phyloP scores from a whole-genome alignment of 2,329 filamentous ascomycete species.

The Alternaria sp. region DNA sequence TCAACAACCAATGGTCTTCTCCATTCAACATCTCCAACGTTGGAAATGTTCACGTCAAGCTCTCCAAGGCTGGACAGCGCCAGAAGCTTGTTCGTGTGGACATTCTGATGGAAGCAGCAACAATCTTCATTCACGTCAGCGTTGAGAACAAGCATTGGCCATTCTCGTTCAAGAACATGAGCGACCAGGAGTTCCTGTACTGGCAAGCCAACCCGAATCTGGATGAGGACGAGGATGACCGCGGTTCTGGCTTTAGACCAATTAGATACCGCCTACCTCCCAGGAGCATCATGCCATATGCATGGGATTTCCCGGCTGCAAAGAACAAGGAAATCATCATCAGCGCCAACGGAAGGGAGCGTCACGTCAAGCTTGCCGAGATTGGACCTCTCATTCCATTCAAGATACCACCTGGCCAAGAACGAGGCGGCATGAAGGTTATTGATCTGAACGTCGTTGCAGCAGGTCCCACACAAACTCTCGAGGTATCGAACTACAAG shows the following conservation, averaged over 20 bases:
- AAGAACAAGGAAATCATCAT: conserved; percentile 94
- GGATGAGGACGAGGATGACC: conserved; percentile 89
- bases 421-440: conserved; percentile 76
- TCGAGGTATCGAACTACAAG: conserved; percentile 94
- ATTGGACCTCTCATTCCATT: conserved; percentile 96
- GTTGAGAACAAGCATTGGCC: conserved; percentile 96
- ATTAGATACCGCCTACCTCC: conserved; percentile 91
- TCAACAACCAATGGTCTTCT: conserved; percentile 97
- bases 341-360: conserved; percentile 77
- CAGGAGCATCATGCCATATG: conserved; percentile 98
- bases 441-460: conserved; percentile 97
- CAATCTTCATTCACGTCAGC: conserved; percentile 90
- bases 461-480: conserved; percentile 91
- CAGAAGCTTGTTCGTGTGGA: conserved; percentile 89
- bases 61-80: conserved; percentile 87
- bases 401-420: conserved; percentile 76
- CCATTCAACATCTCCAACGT: conserved; percentile 97
- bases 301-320: conserved; percentile 98
- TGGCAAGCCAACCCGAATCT: conserved; percentile 93
- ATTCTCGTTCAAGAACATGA: conserved; percentile 98
- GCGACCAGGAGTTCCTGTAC: conserved; percentile 95
- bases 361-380: conserved; percentile 93
- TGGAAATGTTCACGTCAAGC: conserved; percentile 90
- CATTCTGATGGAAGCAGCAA: conserved; percentile 89
- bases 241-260: conserved; percentile 84